Conservation (phyloP, 768 basidiomycete species). For the Glaciozyma martinii region DNA sequence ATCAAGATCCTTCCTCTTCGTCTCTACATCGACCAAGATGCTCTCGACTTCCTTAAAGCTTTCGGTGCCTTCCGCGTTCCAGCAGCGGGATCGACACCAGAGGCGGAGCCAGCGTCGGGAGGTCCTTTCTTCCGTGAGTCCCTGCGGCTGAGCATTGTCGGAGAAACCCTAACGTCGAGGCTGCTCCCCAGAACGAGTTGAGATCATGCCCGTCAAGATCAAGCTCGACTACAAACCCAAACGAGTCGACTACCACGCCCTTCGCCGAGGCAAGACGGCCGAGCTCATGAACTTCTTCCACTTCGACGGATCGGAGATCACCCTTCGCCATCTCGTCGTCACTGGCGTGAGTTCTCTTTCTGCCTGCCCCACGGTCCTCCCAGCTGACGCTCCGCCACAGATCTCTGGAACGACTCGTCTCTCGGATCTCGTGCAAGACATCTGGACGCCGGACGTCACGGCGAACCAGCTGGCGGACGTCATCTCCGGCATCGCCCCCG, state of each 20-base stretch:
- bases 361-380: not conserved
- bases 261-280: conserved; percentile 81
- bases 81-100: conserved; percentile 10
- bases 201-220: conserved; percentile 87
- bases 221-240: conserved; percentile 98
- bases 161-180: not conserved
- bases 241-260: conserved; percentile 83
- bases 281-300: conserved; percentile 99
- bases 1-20: conserved; percentile 82
- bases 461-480: conserved; percentile 96
- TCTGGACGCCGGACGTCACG: conserved; percentile 99
- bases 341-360: conserved; percentile 59
- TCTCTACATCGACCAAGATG: conserved; percentile 95
- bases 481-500: conserved; percentile 90
- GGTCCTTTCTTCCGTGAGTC: conserved; percentile 67
- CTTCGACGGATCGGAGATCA: conserved; percentile 98
- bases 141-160: not conserved
- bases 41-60: conserved; percentile 91
- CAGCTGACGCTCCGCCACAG: conserved; percentile 43
- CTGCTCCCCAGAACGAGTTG: conserved; percentile 63
- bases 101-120: conserved; percentile 31
- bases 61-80: conserved; percentile 79
- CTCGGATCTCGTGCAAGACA: conserved; percentile 84
- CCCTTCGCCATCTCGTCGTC: conserved; percentile 79
- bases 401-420: conserved; percentile 85